phyloP scores from a whole-genome alignment of 805 yeast species.

The Priceomyces fermenticarens region DNA sequence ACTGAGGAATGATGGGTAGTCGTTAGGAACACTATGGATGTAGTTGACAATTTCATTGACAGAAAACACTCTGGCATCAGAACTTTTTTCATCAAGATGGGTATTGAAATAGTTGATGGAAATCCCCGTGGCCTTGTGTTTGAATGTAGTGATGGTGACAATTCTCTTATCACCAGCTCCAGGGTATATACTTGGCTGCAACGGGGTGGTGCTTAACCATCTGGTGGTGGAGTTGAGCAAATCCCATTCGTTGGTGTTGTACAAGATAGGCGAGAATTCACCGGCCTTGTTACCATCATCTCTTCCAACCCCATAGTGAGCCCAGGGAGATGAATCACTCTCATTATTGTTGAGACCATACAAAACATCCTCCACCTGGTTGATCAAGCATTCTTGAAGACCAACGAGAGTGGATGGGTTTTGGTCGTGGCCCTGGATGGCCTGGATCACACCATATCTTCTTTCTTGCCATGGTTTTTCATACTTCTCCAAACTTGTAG shows the following conservation, averaged over 20 bases:
- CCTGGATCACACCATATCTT: conserved; percentile 11
- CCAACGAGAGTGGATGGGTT: conserved; percentile 13
- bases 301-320: conserved; percentile 46
- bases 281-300: conserved; percentile 50
- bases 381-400: conserved; percentile 46
- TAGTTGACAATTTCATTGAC: conserved; percentile 43
- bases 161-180: conserved; percentile 41
- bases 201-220: conserved; percentile 57
- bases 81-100: conserved; percentile 51
- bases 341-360: conserved; percentile 36
- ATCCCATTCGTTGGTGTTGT: conserved; percentile 33
- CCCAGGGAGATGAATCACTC: conserved; percentile 31
- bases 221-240: conserved; percentile 40
- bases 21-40: conserved; percentile 27
- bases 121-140: conserved; percentile 11
- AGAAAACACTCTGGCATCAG: conserved; percentile 42
- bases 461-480: conserved; percentile 14
- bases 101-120: conserved; percentile 39
- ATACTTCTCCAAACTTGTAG: conserved; percentile 10
- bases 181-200: conserved; percentile 42
- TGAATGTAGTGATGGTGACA: conserved; percentile 35
- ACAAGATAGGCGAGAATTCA: conserved; percentile 51
- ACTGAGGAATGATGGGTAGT: conserved; percentile 40
- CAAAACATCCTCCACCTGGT: conserved; percentile 36
- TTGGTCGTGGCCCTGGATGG: conserved; percentile 7